A percentile compares a stretch with the other conserved stretches of the same genome.
These are phyloP conservation scores for Geranium brycei DNA, from an alignment of 345 rosid genomes.

Conservation along the genomic window DNA sequence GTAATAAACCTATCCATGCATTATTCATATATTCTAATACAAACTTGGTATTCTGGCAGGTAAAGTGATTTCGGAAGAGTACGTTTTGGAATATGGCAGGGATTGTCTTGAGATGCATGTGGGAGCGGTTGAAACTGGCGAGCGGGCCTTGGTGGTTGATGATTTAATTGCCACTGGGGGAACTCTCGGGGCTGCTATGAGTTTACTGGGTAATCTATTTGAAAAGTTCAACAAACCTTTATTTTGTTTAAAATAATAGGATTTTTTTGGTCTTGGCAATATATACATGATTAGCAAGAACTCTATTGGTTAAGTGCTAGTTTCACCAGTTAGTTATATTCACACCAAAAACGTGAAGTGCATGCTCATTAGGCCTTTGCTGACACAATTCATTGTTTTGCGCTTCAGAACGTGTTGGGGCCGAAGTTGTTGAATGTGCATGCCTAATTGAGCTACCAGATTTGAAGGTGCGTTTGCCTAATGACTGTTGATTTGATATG, in stretches of 20 bases:
- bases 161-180: conserved; percentile 95
- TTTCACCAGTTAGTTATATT: background rate
- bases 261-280: background rate
- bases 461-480: conserved; percentile 34
- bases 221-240: background rate
- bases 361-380: background rate
- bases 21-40: background rate
- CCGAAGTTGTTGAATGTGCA: conserved; percentile 82
- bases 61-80: conserved; percentile 73
- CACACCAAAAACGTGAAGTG: background rate
- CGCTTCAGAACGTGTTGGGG: conserved; percentile 67
- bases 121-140: conserved; percentile 69
- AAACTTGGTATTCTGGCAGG: conserved; percentile 28
- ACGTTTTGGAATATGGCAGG: conserved; percentile 70
- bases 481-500: background rate
- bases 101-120: conserved; percentile 91
- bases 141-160: conserved; percentile 77
- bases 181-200: conserved; percentile 90
- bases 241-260: too few relatives aligned
- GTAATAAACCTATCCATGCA: background rate
- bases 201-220: conserved; percentile 49
- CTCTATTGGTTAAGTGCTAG: background rate
- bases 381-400: background rate
- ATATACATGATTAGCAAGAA: background rate
- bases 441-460: conserved; percentile 84